A percentile compares a stretch with the other conserved stretches of the same genome.
These are phyloP conservation scores for Candida albicans DNA, from an alignment of 1,139 yeast genomes.

Conservation along the genomic window DNA sequence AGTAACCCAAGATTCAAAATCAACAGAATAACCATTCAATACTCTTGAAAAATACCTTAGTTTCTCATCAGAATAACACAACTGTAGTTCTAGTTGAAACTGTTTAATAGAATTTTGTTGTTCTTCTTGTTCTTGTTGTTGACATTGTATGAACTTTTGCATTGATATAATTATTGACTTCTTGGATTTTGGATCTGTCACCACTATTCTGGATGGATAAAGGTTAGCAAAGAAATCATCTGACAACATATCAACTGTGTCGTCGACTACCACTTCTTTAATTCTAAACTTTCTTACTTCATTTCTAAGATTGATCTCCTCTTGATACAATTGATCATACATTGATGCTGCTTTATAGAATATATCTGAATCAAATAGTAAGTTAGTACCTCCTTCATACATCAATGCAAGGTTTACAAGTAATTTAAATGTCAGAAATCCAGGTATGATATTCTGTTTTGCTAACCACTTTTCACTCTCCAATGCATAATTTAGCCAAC, in stretches of 20 bases:
- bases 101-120: constrained; percentile 10
- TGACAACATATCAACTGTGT: constrained; percentile 38
- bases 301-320: constrained; percentile 45
- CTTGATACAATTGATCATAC: constrained; percentile 28
- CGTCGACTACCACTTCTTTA: constrained; percentile 30
- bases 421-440: constrained; percentile 49
- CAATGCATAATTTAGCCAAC: constrained; percentile 54
- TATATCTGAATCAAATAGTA: constrained; percentile 30
- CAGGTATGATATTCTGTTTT: constrained; percentile 50
- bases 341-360: constrained; percentile 31
- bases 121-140: constrained; percentile 13
- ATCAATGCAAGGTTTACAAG: constrained; percentile 47
- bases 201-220: constrained; percentile 53
- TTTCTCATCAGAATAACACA: constrained; percentile 53
- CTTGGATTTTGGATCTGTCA: constrained; percentile 30
- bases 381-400: constrained; percentile 32
- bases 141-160: constrained; percentile 37
- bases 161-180: constrained; percentile 45
- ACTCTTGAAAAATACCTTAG: constrained; percentile 36
- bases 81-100: constrained; percentile 40
- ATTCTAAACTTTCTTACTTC: constrained; percentile 33
- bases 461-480: constrained; percentile 56
- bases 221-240: constrained; percentile 52
- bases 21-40: constrained; percentile 39
- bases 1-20: constrained; percentile 53